These are phyloP conservation scores for Brassica cretica DNA, from an alignment of 345 rosid species.

Conservation along the genomic window DNA sequence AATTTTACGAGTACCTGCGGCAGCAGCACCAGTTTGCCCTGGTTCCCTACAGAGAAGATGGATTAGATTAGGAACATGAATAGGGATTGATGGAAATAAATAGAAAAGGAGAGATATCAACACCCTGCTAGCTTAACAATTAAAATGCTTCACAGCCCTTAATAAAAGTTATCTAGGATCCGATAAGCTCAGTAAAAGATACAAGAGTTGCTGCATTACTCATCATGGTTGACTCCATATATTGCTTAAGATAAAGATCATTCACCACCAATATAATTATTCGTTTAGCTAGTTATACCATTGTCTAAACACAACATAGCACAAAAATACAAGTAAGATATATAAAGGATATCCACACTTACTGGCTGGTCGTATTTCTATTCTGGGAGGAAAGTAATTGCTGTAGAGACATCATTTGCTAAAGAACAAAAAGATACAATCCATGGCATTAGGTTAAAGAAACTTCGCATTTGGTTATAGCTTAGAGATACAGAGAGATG, in stretches of 20 bases:
- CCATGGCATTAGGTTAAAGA: conserved; percentile 4
- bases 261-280: background rate
- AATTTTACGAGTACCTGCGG: conserved; percentile 48
- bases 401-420: conserved; percentile 64
- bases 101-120: background rate
- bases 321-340: conserved; percentile 1
- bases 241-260: conserved; percentile 1
- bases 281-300: background rate
- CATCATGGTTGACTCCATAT: background rate
- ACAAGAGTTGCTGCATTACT: conserved; percentile 1
- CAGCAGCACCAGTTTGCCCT: conserved; percentile 50
- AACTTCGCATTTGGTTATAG: conserved; percentile 1
- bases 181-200: conserved; percentile 6
- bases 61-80: conserved; percentile 16
- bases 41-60: conserved; percentile 50
- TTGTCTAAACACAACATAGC: conserved; percentile 1
- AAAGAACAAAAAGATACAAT: conserved; percentile 23
- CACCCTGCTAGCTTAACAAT: background rate
- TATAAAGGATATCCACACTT: conserved; percentile 34
- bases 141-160: background rate
- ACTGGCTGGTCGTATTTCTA: conserved; percentile 61
- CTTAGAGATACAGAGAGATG: conserved; percentile 11
- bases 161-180: background rate
- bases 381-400: conserved; percentile 65
- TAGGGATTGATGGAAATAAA: background rate